phyloP scores from a whole-genome alignment of 2,329 filamentous ascomycete genomes.

The Cytospora piceae region DNA sequence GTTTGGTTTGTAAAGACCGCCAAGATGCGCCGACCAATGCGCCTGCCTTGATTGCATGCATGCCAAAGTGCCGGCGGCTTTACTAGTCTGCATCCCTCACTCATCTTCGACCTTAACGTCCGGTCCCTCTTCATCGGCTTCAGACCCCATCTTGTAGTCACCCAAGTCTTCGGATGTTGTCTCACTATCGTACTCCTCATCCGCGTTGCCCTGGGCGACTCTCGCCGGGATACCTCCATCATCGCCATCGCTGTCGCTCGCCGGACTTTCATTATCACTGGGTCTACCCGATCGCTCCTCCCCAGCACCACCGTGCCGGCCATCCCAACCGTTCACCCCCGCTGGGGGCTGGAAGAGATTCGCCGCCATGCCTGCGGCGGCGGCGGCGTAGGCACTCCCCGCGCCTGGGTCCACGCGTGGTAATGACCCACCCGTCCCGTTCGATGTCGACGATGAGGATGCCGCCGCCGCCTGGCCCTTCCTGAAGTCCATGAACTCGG shows the following conservation, averaged over 20 bases:
- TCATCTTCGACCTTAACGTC: constrained; percentile 12
- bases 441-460: background rate
- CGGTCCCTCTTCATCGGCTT: background rate
- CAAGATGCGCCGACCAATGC: background rate
- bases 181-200: background rate
- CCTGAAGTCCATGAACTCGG: constrained; percentile 22
- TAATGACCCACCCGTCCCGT: background rate
- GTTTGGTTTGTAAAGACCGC: background rate
- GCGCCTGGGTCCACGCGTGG: background rate
- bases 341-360: background rate
- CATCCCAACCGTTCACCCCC: background rate
- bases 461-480: background rate
- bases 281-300: background rate
- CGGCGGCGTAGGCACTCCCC: constrained; percentile 10
- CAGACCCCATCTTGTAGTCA: background rate
- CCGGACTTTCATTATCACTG: background rate
- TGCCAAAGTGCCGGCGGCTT: background rate
- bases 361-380: constrained; percentile 8
- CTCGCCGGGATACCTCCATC: constrained; percentile 3
- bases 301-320: background rate
- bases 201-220: background rate
- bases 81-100: background rate
- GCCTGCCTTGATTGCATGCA: background rate
- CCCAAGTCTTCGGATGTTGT: background rate
- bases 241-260: constrained; percentile 1